phyloP scores from a whole-genome alignment of 2,329 filamentous ascomycete species.

The Westerdykella sp. region DNA sequence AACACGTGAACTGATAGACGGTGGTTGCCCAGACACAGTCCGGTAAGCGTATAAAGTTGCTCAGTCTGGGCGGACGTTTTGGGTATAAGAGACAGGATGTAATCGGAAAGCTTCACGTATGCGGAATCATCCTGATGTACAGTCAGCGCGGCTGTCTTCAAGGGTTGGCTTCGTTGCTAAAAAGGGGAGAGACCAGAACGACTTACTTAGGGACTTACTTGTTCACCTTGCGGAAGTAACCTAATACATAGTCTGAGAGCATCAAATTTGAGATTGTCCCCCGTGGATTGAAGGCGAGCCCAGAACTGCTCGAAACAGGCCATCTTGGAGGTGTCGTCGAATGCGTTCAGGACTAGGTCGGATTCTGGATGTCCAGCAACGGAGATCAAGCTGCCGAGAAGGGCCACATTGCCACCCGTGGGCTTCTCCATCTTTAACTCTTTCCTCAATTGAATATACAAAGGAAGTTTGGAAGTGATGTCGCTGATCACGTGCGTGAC shows the following conservation, averaged over 20 bases:
- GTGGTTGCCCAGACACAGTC: constrained; percentile 16
- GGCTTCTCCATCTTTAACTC: too few species aligned
- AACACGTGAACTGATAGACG: not conserved
- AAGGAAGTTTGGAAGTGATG: too few species aligned
- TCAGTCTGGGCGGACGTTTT: constrained; percentile 10
- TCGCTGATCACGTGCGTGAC: too few species aligned
- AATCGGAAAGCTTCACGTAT: constrained; percentile 8
- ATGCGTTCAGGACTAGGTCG: not conserved
- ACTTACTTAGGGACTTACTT: constrained; percentile 5
- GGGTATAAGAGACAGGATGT: constrained; percentile 16
- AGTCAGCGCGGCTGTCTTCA: constrained; percentile 1
- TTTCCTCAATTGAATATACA: too few species aligned
- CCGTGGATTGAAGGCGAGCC: constrained; percentile 11
- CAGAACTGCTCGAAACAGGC: constrained; percentile 20
- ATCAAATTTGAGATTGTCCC: constrained; percentile 14
- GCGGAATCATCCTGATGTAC: not conserved
- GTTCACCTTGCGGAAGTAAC: constrained; percentile 9
- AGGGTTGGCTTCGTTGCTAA: too few species aligned
- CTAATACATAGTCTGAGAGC: constrained; percentile 18
- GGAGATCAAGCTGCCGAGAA: too few species aligned
- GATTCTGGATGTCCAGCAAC: not conserved
- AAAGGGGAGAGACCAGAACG: not conserved
- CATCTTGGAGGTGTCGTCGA: constrained; percentile 13
- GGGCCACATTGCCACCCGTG: too few species aligned
- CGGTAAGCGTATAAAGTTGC: constrained; percentile 19